phyloP scores from a whole-genome alignment of 2,329 filamentous ascomycete genomes.

The Cyanodermella asteris region DNA sequence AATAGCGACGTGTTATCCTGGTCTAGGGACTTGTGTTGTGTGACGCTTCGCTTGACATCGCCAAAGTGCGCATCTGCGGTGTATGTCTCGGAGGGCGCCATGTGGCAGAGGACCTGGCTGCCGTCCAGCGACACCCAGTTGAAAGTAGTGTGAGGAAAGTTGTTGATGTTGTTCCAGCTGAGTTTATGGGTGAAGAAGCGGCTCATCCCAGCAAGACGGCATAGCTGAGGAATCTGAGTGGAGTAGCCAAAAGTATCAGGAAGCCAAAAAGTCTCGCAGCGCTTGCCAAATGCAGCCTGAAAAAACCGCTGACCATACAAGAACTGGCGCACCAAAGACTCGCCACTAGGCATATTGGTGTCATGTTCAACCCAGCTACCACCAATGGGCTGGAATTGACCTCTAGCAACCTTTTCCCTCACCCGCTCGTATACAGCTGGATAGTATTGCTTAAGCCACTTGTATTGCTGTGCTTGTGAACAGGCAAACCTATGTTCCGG shows the following conservation, averaged over 20 bases:
- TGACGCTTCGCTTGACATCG: constrained; percentile 72
- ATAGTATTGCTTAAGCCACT: constrained; percentile 84
- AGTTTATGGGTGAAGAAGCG: constrained; percentile 96
- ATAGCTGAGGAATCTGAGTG: constrained; percentile 80
- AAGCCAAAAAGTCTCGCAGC: constrained; percentile 86
- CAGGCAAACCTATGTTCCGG: constrained; percentile 82
- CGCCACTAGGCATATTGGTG: constrained; percentile 89
- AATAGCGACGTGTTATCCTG: constrained; percentile 77
- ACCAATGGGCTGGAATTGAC: constrained; percentile 82
- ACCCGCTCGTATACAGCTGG: constrained; percentile 77
- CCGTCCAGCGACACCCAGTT: constrained; percentile 95
- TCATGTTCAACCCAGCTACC: constrained; percentile 99
- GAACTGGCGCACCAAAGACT: constrained; percentile 85
- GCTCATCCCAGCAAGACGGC: constrained; percentile 82
- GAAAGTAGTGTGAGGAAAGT: constrained; percentile 95
- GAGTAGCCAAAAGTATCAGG: constrained; percentile 98
- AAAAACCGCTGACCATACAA: constrained; percentile 91
- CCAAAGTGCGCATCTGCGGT: constrained; percentile 88
- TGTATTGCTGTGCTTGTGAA: constrained; percentile 92
- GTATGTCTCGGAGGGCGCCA: constrained; percentile 90
- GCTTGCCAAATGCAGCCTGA: constrained; percentile 72
- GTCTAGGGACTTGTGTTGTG: constrained; percentile 87
- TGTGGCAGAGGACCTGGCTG: constrained; percentile 91
- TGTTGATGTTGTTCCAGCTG: constrained; percentile 99
- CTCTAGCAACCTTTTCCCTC: constrained; percentile 73